Evolutionary conservation across 768 basidiomycete species (phyloP), one percentile per base, ranked within the genome.

Genomic region (Nidularia pulvinata): DNA sequence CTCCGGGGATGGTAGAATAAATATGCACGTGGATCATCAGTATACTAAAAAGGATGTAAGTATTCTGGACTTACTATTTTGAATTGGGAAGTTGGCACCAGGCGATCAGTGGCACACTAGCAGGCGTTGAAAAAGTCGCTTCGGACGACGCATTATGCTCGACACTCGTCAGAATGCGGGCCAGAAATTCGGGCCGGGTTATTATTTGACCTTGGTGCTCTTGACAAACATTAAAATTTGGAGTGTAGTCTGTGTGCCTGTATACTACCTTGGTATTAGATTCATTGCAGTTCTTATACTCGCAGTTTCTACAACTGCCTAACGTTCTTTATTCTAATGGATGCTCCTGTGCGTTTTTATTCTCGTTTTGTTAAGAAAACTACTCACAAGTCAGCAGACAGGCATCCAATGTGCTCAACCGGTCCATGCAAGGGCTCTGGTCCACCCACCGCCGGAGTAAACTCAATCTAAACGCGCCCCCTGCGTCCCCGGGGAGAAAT

Each of bases 381-480:
- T 4, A 3, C 63, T 73, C 61, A 79, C 68, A 59, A 69, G 67
- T 66, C 66, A 64, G 66, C 73, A 87, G 85, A 70, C 64, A 91
- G 88, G 85, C 81, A 51, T 78, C 87, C 54, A 92, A 92, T 72
- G 68, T 80, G 14, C 74, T 93, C 60, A 93, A 93, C 69, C 76
- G 79, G 52, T 89, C 88, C 22, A 89, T 91, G 85, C 89, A 90
- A 67, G 84, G 82, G 22, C 76, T 90, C 16, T 93, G 91, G 91
- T 82, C 86, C 0, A 76, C 70, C 9, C 88, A 91, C 51, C 74
- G 85, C 39, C 78, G 79, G 30, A 76, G 73, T n/a, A 86, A 79
- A 64, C 49, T 93, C 10, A 92, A 93, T 59, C 70, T 91, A 52
- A 92, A 92, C 57, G 66, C 72, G 5, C 60, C 71, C 55, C 54